Base-by-base conservation (phyloP, 192 early-diverging fungal genomes). In the Coemansia sp. region DNA sequence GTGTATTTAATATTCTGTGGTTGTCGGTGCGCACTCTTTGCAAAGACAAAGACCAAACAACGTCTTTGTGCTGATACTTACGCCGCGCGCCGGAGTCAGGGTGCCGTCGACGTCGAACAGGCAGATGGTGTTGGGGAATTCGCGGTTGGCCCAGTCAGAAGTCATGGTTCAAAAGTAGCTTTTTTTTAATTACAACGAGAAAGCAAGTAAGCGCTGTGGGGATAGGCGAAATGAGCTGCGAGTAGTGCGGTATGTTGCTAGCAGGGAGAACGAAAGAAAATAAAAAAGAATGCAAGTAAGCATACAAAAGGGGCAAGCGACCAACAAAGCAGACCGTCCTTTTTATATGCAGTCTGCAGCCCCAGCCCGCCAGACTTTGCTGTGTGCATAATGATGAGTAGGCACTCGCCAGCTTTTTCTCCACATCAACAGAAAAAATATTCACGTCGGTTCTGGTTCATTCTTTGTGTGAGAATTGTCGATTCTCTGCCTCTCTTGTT, bases 101-200 rank as follows among this genome's bases (percentile, higher is more conserved):
- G 97, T 97, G 52, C 96, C 97, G 76, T 99, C 97, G 48, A 99
- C 95, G 83, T 99, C 95, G 70, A 98, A 98, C 34, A 97, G 89
- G 49, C 90, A 88, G 69, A 97, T 84, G 72, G 90, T 94, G 74
- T 90, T 85, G 36, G 95, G 91, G 31, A 85, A 79, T 55, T 86
- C 79, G 69, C 90, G 88, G 69, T 87, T 81, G 62, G 87, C 12
- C 80, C 80, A 83, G 66, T 68, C 66, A 31, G 72, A 72, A 56
- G 72, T 72, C 72, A 75, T 75, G 48, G 64, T 67, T 33, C n/a
- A 30, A 14, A 25, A 58, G 22, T 18, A 10, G 30, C 14, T 33
- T 32, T 11, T 11, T 32, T 33, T 30, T 16, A 16, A 12, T 45
- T 25, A 25, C 22, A 61, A 38, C n/a, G 49, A 61, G 29, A 30